Conservation (phyloP, 805 yeast species). For the Lipomyces kockii region DNA sequence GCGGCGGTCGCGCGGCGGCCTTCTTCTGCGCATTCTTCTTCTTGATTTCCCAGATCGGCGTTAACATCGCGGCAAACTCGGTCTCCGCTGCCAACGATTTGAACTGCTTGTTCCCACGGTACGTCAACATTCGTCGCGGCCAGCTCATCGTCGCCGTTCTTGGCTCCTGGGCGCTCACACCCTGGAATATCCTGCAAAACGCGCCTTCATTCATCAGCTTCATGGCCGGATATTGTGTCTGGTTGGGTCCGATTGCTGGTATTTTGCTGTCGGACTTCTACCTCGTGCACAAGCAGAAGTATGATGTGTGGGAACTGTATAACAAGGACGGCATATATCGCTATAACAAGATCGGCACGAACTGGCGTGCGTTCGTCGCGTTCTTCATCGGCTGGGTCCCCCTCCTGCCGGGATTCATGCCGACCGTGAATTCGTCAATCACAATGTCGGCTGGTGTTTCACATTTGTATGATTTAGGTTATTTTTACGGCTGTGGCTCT, state of each 20-base stretch:
- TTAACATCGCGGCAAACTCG: constrained; percentile 62
- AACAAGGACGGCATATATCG: constrained; percentile 32
- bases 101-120: constrained; percentile 49
- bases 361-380: constrained; percentile 34
- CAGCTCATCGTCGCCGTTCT: constrained; percentile 49
- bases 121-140: constrained; percentile 67
- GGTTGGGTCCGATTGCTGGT: constrained; percentile 48
- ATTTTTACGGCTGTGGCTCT: constrained; percentile 36
- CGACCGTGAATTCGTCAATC: constrained; percentile 25
- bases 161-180: constrained; percentile 47
- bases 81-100: constrained; percentile 49
- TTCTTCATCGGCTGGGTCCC: constrained; percentile 33
- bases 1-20: constrained; percentile 31
- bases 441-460: constrained; percentile 23
- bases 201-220: constrained; percentile 47
- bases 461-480: constrained; percentile 38
- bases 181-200: constrained; percentile 50
- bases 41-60: constrained; percentile 72
- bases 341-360: constrained; percentile 34
- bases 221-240: constrained; percentile 49
- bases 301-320: constrained; percentile 33
- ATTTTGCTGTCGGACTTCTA: constrained; percentile 22
- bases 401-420: constrained; percentile 34
- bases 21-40: constrained; percentile 48
- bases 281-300: constrained; percentile 28